Conservation (phyloP, 371 early-diverging fungal genomes). For the Mucor circinelloides region DNA sequence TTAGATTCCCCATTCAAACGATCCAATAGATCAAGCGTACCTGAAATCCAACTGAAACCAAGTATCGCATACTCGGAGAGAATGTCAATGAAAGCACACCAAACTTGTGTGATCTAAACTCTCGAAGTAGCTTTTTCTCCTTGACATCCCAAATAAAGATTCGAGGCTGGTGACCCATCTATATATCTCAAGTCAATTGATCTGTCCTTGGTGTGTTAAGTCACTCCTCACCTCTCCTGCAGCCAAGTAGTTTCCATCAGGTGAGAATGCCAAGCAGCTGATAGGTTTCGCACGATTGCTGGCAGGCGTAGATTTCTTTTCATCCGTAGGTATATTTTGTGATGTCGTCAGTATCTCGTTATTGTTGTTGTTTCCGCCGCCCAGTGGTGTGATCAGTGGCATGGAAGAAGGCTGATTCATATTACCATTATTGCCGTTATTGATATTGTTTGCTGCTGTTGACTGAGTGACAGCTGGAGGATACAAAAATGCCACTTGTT, state of each 20-base stretch:
- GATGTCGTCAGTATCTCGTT: slow-evolving; percentile 12
- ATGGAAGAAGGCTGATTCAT: slow-evolving; percentile 5
- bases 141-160: slow-evolving; percentile 77
- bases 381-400: slow-evolving; percentile 14
- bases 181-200: not conserved
- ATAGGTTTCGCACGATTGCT: slow-evolving; percentile 66
- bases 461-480: slow-evolving; percentile 33
- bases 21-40: slow-evolving; percentile 37
- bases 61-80: slow-evolving; percentile 71
- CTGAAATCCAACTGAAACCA: slow-evolving; percentile 85
- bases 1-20: slow-evolving; percentile 11
- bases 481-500: slow-evolving; percentile 68
- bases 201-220: not conserved
- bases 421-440: not conserved
- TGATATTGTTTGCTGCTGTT: not conserved
- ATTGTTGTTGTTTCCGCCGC: slow-evolving; percentile 6
- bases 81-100: slow-evolving; percentile 75
- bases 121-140: slow-evolving; percentile 55
- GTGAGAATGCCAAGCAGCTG: slow-evolving; percentile 77
- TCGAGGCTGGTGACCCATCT: slow-evolving; percentile 82
- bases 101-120: slow-evolving; percentile 80
- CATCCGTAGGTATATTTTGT: slow-evolving; percentile 16
- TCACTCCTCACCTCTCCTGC: slow-evolving; percentile 71
- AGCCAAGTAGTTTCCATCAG: slow-evolving; percentile 78
- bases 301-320: slow-evolving; percentile 44